phyloP scores from a whole-genome alignment of 768 basidiomycete species.

The Exidia glandulosa region DNA sequence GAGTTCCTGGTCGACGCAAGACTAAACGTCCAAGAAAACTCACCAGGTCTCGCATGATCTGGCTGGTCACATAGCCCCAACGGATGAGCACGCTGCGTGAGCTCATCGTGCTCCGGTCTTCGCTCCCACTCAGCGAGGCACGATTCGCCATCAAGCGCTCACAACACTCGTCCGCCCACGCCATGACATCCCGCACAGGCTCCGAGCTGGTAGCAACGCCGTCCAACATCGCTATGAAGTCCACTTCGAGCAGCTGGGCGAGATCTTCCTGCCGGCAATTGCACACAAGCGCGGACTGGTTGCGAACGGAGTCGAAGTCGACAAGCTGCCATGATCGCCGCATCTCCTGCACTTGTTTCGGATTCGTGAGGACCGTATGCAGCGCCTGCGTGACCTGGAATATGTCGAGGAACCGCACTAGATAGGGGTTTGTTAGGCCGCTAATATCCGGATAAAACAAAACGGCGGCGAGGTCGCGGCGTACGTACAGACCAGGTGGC shows the following conservation, averaged over 20 bases:
- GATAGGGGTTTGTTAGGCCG: conserved; percentile 8
- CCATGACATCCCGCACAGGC: conserved; percentile 79
- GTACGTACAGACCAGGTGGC: conserved; percentile 81
- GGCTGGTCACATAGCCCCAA: conserved; percentile 88
- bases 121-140: conserved; percentile 42
- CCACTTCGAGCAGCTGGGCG: conserved; percentile 72
- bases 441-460: too few relatives aligned
- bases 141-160: conserved; percentile 68
- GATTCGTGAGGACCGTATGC: conserved; percentile 78
- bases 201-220: conserved; percentile 59
- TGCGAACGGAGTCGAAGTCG: conserved; percentile 83
- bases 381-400: conserved; percentile 87
- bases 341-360: conserved; percentile 78
- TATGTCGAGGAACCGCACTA: conserved; percentile 85
- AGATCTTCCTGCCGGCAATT: conserved; percentile 88
- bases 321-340: conserved; percentile 79
- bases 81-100: conserved; percentile 80
- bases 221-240: conserved; percentile 71
- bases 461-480: too few relatives aligned
- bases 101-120: conserved; percentile 74
- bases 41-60: conserved; percentile 86
- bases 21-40: conserved; percentile 15
- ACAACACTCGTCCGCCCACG: conserved; percentile 86
- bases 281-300: conserved; percentile 87
- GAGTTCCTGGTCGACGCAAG: not conserved